Conservation (phyloP, 1,284 basidiomycete species). For the Thecaphora thlaspeos region DNA sequence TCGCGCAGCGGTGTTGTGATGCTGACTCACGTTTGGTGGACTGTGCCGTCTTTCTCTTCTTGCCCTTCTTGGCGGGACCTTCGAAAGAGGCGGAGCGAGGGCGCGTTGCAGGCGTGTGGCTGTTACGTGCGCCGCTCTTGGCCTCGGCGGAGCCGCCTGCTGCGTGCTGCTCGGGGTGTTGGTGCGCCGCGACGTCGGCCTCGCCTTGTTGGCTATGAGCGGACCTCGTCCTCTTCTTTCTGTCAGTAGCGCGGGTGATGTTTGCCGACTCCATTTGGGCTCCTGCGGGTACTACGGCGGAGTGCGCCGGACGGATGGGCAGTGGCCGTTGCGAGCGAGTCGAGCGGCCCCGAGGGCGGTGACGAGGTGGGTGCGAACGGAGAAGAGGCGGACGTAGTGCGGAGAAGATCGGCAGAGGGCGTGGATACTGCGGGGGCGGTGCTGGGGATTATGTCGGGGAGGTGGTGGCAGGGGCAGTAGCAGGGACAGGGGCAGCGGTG, state of each 20-base stretch:
- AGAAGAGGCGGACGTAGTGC: too few species aligned
- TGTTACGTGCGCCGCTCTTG: background rate
- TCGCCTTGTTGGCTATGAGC: slow-evolving; percentile 5
- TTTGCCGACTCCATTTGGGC: slow-evolving; percentile 7
- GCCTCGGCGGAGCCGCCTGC: background rate
- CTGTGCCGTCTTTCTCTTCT: slow-evolving; percentile 2
- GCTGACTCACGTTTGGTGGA: background rate
- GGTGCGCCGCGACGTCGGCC: slow-evolving; percentile 3
- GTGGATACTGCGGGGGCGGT: too few species aligned
- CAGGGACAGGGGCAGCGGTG: too few species aligned
- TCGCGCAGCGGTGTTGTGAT: too few species aligned
- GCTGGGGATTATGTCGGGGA: too few species aligned
- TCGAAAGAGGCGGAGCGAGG: background rate
- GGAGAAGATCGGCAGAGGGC: too few species aligned
- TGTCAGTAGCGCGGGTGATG: slow-evolving; percentile 1
- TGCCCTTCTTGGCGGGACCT: background rate
- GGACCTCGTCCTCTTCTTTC: slow-evolving; percentile 1
- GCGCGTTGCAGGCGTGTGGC: background rate
- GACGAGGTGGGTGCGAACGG: too few species aligned
- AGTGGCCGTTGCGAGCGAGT: background rate
- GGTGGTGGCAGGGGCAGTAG: too few species aligned
- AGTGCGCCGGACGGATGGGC: too few species aligned
- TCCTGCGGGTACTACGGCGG: too few species aligned
- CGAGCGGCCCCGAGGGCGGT: background rate
- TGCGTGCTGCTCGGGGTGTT: background rate